A percentile compares a stretch with the other conserved stretches of the same genome.
Conservation (phyloP, 257 asterid genomes). For the Coffea canephora region DNA sequence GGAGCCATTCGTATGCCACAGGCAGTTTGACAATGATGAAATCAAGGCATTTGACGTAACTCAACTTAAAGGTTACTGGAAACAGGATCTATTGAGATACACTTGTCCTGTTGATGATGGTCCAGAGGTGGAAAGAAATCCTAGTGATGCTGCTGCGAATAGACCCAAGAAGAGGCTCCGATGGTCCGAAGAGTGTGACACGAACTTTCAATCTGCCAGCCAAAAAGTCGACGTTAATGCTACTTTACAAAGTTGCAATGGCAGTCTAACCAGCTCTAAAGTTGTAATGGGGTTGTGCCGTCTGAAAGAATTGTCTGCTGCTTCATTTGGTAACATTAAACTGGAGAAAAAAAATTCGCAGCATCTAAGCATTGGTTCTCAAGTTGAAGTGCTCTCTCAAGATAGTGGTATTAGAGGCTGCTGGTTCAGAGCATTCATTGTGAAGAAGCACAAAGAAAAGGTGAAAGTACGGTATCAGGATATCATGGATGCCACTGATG, state of each 20-base stretch:
- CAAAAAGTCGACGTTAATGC: slow-evolving; percentile 21
- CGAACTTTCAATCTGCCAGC: slow-evolving; percentile 22
- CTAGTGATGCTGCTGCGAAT: slow-evolving; percentile 31
- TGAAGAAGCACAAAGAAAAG: slow-evolving; percentile 65
- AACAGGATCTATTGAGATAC: slow-evolving; percentile 50
- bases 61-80: slow-evolving; percentile 68
- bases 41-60: slow-evolving; percentile 66
- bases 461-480: slow-evolving; percentile 72
- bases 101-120: slow-evolving; percentile 25
- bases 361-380: slow-evolving; percentile 51
- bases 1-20: slow-evolving; percentile 69
- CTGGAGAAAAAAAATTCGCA: slow-evolving; percentile 14
- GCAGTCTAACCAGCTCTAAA: slow-evolving; percentile 1
- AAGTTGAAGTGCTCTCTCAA: slow-evolving; percentile 76
- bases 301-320: slow-evolving; percentile 20
- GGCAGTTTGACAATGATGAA: slow-evolving; percentile 65
- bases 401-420: slow-evolving; percentile 92
- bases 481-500: slow-evolving; percentile 72
- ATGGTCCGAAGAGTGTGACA: slow-evolving; percentile 41
- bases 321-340: slow-evolving; percentile 18
- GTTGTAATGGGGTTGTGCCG: slow-evolving; percentile 9
- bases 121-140: slow-evolving; percentile 26
- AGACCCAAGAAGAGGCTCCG: slow-evolving; percentile 68
- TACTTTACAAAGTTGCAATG: slow-evolving; percentile 19
- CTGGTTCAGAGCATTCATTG: slow-evolving; percentile 78